Conservation (phyloP, 352 stramenopile species). For the Phytophthora tubulina region DNA sequence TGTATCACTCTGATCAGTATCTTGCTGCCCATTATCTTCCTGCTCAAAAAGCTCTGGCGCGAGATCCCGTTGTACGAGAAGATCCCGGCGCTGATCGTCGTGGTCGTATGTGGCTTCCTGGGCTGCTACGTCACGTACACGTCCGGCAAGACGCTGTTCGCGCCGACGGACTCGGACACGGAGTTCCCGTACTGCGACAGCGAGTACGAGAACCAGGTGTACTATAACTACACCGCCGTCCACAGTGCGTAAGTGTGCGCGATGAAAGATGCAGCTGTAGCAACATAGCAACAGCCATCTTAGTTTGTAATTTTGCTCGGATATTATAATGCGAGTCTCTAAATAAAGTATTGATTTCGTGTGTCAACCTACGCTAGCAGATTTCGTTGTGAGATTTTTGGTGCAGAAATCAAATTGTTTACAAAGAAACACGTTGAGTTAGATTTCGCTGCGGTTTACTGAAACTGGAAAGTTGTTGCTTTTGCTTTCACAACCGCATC, state of each 20-base stretch:
- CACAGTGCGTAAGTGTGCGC: slow-evolving; percentile 15
- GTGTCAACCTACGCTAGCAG: neutral
- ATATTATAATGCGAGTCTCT: neutral
- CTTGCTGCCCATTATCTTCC: slow-evolving; percentile 50
- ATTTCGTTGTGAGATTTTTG: neutral
- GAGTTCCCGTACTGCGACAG: slow-evolving; percentile 31
- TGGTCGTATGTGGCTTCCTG: slow-evolving; percentile 23
- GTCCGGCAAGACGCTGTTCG: slow-evolving; percentile 23
- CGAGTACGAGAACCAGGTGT: slow-evolving; percentile 33
- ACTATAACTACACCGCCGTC: slow-evolving; percentile 34
- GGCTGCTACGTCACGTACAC: slow-evolving; percentile 28
- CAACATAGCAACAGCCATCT: neutral
- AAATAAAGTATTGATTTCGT: slow-evolving; percentile 11
- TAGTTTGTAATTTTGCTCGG: slow-evolving; percentile 20
- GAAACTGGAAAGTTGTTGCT: too few species aligned
- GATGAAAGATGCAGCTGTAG: slow-evolving; percentile 1
- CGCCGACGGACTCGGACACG: slow-evolving; percentile 25
- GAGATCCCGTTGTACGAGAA: slow-evolving; percentile 29
- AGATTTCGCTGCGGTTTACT: too few species aligned
- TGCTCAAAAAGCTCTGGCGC: slow-evolving; percentile 42
- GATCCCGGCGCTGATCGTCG: slow-evolving; percentile 22
- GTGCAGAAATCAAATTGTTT: too few species aligned
- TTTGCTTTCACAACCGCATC: too few species aligned
- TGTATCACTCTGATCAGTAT: slow-evolving; percentile 55
- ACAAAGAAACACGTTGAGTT: too few species aligned